Evolutionary conservation across 768 basidiomycete species (phyloP), one percentile per base, ranked within the genome.

Genomic region (Cantharellus anzutake): DNA sequence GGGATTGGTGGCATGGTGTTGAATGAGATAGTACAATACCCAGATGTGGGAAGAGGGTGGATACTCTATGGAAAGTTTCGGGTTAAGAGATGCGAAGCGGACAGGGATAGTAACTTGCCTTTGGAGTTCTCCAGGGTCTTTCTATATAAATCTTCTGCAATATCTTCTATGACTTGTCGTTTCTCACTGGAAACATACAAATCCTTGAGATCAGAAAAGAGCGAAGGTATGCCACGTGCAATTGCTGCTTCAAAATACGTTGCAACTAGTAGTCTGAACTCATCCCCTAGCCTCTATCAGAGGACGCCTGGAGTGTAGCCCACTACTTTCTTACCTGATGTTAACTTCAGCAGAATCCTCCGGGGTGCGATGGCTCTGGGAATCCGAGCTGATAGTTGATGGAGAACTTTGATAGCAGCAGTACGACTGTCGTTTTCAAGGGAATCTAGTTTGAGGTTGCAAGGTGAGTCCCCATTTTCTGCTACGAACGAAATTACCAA

Each of bases 11-110:
- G 87, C 85, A 66, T 88, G 76, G 67, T 93, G 92, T 65, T 94
- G 89, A 0, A 91, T 83, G 56, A 98, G 82, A 75, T 86, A 96
- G 73, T 94, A 98, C 42, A 97, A 79, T 5, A 86, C 83, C 96
- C 96, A 99, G 5, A 98, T 78, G 65, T 94, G 86, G 14, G 80
- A 82, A 3, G 89, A 82, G 0, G 94, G 92, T 51, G 40, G 41
- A 41, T 14, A 29, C 40, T 50, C 2, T 4, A 57, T 4, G 41
- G 14, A 1, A 14, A 16, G 39, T 51, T 4, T 20, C 34, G 14
- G 44, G 11, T 11, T 7, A 66, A 63, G 39, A 64, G 65, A 37
- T 66, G 42, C 61, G 16, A 60, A 58, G 4, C 62, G 53, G 41
- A 11, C 29, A 29, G 44, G 11, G 29, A 48, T 11, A 11, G 44